Percentiles rank a stretch among this genome's conserved stretches.
Evolutionary conservation across 2,329 filamentous ascomycete species (phyloP).

Genomic region (Apiospora rasikravindrae): DNA sequence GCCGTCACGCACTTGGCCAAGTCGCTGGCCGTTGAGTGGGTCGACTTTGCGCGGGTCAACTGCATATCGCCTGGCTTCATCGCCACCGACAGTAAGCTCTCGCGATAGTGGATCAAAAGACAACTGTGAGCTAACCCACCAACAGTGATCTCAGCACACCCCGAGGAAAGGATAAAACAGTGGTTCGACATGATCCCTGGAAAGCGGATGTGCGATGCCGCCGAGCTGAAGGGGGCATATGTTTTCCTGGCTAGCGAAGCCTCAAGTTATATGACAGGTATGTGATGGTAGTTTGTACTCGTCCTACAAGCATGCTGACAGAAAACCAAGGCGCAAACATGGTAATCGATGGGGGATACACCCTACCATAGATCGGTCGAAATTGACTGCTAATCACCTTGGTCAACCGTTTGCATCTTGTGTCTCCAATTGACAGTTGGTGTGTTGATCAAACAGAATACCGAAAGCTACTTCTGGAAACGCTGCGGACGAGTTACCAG

Average conservation of each 20-base stretch:
- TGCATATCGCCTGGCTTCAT: slow-evolving; percentile 45
- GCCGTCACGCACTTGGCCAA: slow-evolving; percentile 47
- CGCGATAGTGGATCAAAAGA: background rate
- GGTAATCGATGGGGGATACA: background rate
- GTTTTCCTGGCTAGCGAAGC: slow-evolving; percentile 46
- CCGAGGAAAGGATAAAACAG: slow-evolving; percentile 34
- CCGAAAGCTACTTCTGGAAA: no score
- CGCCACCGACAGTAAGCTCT: slow-evolving; percentile 35
- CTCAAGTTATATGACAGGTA: slow-evolving; percentile 47
- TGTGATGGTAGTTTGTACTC: background rate
- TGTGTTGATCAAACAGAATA: no score
- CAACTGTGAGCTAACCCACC: background rate
- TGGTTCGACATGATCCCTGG: slow-evolving; percentile 40
- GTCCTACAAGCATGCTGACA: background rate
- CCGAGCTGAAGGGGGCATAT: slow-evolving; percentile 43
- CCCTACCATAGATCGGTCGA: background rate
- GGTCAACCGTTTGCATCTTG: no score
- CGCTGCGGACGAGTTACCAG: no score
- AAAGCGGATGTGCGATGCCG: slow-evolving; percentile 36
- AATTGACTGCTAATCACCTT: no score
- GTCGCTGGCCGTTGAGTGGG: slow-evolving; percentile 50
- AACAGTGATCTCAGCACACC: slow-evolving; percentile 39
- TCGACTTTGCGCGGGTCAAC: slow-evolving; percentile 47
- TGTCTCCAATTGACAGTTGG: no score
- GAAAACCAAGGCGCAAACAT: background rate